These are phyloP conservation scores for Candida ortonii DNA, from an alignment of 805 yeast genomes.

Conservation along the genomic window DNA sequence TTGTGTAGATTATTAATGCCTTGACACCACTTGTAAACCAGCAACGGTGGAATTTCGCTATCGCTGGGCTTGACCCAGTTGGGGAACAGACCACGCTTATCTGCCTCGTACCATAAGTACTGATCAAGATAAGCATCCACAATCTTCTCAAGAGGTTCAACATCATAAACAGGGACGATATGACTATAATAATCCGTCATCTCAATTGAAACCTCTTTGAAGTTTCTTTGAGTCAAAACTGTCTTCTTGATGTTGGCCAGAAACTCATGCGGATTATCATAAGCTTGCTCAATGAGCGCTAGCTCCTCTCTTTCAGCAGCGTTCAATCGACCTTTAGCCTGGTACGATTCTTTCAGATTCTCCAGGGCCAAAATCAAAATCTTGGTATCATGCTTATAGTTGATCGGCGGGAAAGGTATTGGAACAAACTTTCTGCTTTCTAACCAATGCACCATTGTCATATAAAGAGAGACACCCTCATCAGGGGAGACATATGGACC, in stretches of 20 bases:
- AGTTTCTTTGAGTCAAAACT: constrained; percentile 82
- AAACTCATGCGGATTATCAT: constrained; percentile 94
- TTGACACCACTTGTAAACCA: constrained; percentile 92
- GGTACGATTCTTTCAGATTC: constrained; percentile 75
- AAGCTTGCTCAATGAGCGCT: constrained; percentile 92
- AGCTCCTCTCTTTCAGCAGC: constrained; percentile 89
- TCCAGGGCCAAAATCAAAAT: constrained; percentile 86
- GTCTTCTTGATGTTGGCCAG: constrained; percentile 79
- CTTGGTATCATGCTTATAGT: constrained; percentile 92
- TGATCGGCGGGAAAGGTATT: constrained; percentile 89
- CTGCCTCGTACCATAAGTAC: constrained; percentile 94
- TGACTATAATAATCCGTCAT: constrained; percentile 90
- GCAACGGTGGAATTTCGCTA: constrained; percentile 85
- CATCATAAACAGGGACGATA: constrained; percentile 77
- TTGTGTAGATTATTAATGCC: constrained; percentile 76
- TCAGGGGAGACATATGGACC: constrained; percentile 87
- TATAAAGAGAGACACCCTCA: constrained; percentile 84
- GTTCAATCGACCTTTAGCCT: constrained; percentile 72
- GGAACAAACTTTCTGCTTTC: constrained; percentile 81
- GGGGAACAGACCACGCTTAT: constrained; percentile 82
- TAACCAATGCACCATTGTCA: constrained; percentile 88
- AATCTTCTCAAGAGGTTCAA: constrained; percentile 91
- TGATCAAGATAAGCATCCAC: constrained; percentile 96
- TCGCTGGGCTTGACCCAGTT: constrained; percentile 96
- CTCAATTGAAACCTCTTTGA: constrained; percentile 81